Percentiles rank a stretch among this genome's conserved stretches.
These are phyloP conservation scores for Ganoderma lingzhi DNA, from an alignment of 1,284 basidiomycete genomes.

Conservation along the genomic window DNA sequence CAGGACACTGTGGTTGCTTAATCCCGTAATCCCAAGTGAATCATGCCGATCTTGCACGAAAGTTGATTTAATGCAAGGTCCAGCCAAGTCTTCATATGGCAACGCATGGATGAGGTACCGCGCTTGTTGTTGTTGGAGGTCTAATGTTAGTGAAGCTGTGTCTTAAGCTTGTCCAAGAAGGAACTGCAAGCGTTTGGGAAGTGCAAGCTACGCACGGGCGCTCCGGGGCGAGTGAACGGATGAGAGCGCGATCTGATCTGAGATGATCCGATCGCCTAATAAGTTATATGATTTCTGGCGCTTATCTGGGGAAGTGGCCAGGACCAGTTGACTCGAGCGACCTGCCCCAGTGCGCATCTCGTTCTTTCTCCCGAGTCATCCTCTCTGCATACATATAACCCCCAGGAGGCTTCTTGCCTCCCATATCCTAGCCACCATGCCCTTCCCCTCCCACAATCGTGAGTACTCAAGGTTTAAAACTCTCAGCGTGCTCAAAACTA, in stretches of 20 bases:
- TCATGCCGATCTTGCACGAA: too few relatives aligned
- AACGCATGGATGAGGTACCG: too few relatives aligned
- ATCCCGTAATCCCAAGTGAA: neutral
- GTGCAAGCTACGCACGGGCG: neutral
- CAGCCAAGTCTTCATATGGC: too few relatives aligned
- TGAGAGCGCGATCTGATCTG: slow-evolving; percentile 20
- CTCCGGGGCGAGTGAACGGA: neutral
- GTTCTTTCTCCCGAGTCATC: neutral
- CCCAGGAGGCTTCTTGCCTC: slow-evolving; percentile 9
- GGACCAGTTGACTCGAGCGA: slow-evolving; percentile 25
- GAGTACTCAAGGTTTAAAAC: slow-evolving; percentile 40
- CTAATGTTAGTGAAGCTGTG: too few relatives aligned
- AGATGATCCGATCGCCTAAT: slow-evolving; percentile 30
- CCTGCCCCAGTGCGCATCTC: slow-evolving; percentile 10
- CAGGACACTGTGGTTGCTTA: neutral
- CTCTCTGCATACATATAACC: slow-evolving; percentile 4
- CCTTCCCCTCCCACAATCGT: slow-evolving; percentile 80
- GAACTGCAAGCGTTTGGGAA: too few relatives aligned
- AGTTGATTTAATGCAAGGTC: too few relatives aligned
- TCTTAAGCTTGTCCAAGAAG: too few relatives aligned
- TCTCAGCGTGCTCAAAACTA: neutral
- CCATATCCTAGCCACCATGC: slow-evolving; percentile 50
- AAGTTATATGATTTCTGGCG: slow-evolving; percentile 9
- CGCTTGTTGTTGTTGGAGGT: too few relatives aligned
- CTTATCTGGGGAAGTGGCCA: slow-evolving; percentile 27